Conservation (phyloP, 345 rosid genomes). For the Heritiera littoralis region DNA sequence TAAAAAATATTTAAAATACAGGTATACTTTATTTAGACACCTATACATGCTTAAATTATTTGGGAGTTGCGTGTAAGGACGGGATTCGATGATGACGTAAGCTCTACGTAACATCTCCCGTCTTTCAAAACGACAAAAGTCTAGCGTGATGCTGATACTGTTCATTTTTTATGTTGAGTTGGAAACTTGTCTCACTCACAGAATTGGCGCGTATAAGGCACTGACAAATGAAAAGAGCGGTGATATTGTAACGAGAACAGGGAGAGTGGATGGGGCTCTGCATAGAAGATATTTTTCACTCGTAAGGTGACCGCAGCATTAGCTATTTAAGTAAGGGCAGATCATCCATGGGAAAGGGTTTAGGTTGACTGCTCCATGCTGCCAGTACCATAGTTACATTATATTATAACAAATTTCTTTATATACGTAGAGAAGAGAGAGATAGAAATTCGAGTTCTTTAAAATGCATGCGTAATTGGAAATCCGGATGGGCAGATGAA, state of each 20-base stretch:
- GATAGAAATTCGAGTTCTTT: no score
- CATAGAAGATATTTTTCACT: not conserved
- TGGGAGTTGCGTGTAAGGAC: not conserved
- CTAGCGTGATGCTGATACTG: conserved; percentile 3
- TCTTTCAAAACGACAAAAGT: conserved; percentile 29
- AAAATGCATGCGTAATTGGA: no score
- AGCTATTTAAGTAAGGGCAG: not conserved
- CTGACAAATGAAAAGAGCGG: not conserved
- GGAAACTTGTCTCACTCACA: not conserved
- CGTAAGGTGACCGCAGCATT: not conserved
- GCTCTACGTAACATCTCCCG: conserved; percentile 26
- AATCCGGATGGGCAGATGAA: no score
- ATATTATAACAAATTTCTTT: no score
- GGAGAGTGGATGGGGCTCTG: not conserved
- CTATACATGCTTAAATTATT: no score
- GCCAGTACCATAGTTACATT: no score
- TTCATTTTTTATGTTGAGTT: not conserved
- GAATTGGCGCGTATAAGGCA: not conserved
- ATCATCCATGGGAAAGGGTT: not conserved
- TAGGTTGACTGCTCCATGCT: not conserved
- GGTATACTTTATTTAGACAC: no score
- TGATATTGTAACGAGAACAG: not conserved
- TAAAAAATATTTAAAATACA: no score
- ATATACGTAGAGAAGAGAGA: no score
- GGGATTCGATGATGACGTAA: conserved; percentile 36